phyloP scores from a whole-genome alignment of 2,329 filamentous ascomycete species.

The Aurifilum marmelostoma region DNA sequence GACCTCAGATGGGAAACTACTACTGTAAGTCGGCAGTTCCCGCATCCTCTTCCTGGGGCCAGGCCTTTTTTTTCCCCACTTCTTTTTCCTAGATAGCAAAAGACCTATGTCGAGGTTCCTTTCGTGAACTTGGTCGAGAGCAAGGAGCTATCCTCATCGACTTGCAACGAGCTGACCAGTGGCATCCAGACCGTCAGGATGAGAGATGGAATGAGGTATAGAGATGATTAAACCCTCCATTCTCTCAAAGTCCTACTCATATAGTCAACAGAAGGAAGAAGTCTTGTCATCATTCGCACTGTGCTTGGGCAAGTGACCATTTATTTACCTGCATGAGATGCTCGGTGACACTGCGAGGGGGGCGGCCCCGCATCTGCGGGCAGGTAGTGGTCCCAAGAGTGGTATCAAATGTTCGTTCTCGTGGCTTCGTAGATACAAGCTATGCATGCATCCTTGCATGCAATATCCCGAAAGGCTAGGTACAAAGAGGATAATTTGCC shows the following conservation, averaged over 20 bases:
- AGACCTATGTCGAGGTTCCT: neutral
- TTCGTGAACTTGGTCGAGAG: neutral
- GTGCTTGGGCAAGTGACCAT: conserved; percentile 5
- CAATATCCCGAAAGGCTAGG: conserved; percentile 20
- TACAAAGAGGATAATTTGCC: conserved; percentile 24
- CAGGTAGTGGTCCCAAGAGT: conserved; percentile 7
- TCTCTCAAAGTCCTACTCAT: neutral
- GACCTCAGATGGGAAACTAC: neutral
- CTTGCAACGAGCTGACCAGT: neutral
- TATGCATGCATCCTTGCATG: conserved; percentile 22
- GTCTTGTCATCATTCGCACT: neutral
- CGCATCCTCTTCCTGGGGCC: too few relatives aligned
- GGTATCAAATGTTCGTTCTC: conserved; percentile 29
- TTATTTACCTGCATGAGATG: neutral
- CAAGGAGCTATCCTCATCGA: neutral
- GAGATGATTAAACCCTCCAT: neutral
- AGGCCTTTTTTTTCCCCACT: neutral
- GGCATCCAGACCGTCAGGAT: neutral
- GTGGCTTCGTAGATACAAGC: conserved; percentile 28
- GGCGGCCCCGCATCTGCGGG: neutral
- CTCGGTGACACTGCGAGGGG: neutral
- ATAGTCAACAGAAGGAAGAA: neutral
- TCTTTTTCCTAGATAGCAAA: neutral
- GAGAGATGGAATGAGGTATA: neutral
- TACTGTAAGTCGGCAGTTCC: neutral